Evolutionary conservation across 371 early-diverging fungal genomes (phyloP).

Genomic region (Mortierella sp.): DNA sequence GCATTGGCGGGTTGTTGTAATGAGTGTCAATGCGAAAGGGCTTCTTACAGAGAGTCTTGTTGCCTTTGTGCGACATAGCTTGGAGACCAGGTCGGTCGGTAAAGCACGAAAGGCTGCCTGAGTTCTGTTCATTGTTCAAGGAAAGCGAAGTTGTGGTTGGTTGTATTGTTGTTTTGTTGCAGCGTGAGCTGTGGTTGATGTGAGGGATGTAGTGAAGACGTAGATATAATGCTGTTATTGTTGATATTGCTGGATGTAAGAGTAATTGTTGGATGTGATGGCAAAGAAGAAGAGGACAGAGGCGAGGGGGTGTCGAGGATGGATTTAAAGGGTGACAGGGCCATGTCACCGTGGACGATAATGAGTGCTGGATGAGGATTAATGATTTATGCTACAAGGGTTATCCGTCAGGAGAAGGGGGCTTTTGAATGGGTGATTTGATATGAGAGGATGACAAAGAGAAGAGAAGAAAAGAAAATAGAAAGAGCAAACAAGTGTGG

Average conservation of each 20-base stretch:
- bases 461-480: background rate
- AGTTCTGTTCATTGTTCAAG: slow-evolving; percentile 43
- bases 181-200: background rate
- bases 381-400: background rate
- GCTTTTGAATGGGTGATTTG: background rate
- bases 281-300: background rate
- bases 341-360: background rate
- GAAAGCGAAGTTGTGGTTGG: background rate
- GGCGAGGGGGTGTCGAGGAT: background rate
- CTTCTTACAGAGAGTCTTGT: slow-evolving; percentile 50
- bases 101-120: slow-evolving; percentile 44
- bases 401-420: too few relatives aligned
- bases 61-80: slow-evolving; percentile 51
- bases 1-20: background rate
- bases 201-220: background rate
- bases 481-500: background rate
- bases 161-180: background rate
- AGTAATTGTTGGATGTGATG: background rate
- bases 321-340: background rate
- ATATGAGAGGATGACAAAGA: background rate
- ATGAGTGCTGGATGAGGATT: background rate
- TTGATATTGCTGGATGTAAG: background rate
- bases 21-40: background rate
- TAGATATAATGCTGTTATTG: background rate
- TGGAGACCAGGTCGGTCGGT: slow-evolving; percentile 52